A percentile compares a stretch with the other conserved stretches of the same genome.
Evolutionary conservation across 2,329 filamentous ascomycete species (phyloP).

Genomic region (Trichoderma polysporum): DNA sequence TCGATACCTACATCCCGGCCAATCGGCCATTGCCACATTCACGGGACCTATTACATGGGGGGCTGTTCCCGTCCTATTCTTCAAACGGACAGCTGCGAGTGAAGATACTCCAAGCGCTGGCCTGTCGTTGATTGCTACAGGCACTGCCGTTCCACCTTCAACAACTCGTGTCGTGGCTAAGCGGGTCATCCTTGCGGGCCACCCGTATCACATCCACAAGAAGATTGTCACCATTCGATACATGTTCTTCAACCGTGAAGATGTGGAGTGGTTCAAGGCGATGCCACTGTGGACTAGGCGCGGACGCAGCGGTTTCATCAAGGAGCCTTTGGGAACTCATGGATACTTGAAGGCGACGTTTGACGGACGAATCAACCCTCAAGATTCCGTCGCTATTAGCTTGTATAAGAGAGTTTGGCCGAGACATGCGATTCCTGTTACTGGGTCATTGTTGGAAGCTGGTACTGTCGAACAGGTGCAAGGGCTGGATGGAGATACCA

Average conservation of each 20-base stretch:
- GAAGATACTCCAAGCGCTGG: constrained; percentile 45
- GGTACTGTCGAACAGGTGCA: constrained; percentile 18
- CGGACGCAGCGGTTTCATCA: constrained; percentile 85
- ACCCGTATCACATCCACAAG: constrained; percentile 99
- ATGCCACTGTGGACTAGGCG: constrained; percentile 91
- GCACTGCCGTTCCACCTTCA: constrained; percentile 78
- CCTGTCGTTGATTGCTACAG: constrained; percentile 77
- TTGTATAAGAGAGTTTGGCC: constrained; percentile 86
- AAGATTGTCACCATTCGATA: constrained; percentile 94
- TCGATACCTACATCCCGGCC: constrained; percentile 85
- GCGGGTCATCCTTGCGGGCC: constrained; percentile 87
- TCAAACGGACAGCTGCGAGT: constrained; percentile 58
- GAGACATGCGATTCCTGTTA: constrained; percentile 57
- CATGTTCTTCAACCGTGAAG: constrained; percentile 98
- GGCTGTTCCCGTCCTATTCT: constrained; percentile 84
- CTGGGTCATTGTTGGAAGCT: constrained; percentile 44
- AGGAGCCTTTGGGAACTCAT: constrained; percentile 92
- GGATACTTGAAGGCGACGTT: constrained; percentile 99
- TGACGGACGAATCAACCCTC: constrained; percentile 91
- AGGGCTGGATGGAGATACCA: constrained; percentile 17
- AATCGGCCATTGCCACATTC: constrained; percentile 85
- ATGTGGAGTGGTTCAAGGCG: constrained; percentile 97
- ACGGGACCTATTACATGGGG: constrained; percentile 92
- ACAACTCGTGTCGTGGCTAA: constrained; percentile 85
- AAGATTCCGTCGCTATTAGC: constrained; percentile 90